Base-by-base conservation (phyloP, 2,329 filamentous ascomycete genomes). In the Exophiala calicioides region DNA sequence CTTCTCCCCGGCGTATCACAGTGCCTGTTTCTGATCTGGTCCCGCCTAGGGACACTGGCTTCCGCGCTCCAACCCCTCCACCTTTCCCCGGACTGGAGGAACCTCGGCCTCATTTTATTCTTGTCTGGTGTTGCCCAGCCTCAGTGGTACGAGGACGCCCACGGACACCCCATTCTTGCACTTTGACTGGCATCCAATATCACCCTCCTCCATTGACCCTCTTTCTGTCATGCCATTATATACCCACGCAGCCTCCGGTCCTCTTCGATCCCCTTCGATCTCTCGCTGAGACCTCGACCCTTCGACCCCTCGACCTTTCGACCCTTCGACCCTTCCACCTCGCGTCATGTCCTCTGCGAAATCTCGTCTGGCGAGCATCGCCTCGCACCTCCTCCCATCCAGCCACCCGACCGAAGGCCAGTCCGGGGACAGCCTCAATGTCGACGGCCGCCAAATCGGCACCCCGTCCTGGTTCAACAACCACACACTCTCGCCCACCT, bases 401-500 rank as follows among this genome's bases (percentile, higher is more conserved):
- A 58, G 61, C 40, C 55, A 60, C 32, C 51, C 58, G 15, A 56
- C 52, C 27, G 45, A 56, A 12, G 34, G 49, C 19, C 47, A 52
- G 21, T 53, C 50, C 16, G 58, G 60, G 38, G 60, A 60, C 30
- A 52, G 65, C 44, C 64, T 65, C 36, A 67, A 62, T 40, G 65
- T 68, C 44, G 72, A 68, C 40, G 58, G 70, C 56, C 65, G 72
- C 61, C 64, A 68, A 58, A 46, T 69, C 73, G 51, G 55, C 74
- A 73, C 55, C 67, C 60, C 48, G 74, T 73, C 48, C 31, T 58
- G 56, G 55, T 58, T 52, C 61, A 81, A 89, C 66, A 78, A 86
- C 60, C 86, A 91, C 68, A 81, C 85, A 12, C 80, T 97, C 21
- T 90, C 88, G 1, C 91, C 91, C 0, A 95, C 90, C 2, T 84